Conservation (phyloP, 345 rosid genomes). For the Eucalyptus albens region DNA sequence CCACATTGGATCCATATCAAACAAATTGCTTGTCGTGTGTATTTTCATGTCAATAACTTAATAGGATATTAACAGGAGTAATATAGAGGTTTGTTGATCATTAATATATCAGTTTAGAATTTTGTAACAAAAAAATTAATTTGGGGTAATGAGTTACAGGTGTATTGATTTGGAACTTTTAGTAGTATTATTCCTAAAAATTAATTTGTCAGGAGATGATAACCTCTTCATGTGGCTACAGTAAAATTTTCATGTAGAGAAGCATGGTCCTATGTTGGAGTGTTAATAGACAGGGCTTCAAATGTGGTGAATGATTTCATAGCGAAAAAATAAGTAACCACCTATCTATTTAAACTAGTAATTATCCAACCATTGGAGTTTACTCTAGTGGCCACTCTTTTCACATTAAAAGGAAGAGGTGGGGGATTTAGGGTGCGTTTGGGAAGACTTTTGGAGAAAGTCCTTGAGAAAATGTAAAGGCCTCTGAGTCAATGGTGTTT, state of each 20-base stretch:
- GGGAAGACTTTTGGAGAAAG: too few species aligned
- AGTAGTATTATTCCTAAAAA: too few species aligned
- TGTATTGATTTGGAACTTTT: too few species aligned
- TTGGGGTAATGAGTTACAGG: too few species aligned
- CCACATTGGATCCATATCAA: neutral
- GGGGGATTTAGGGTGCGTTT: too few species aligned
- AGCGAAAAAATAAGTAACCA: neutral
- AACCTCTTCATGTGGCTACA: neutral
- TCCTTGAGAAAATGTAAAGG: too few species aligned
- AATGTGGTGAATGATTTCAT: neutral
- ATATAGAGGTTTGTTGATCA: neutral
- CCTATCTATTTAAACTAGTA: neutral
- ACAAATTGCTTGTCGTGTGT: neutral
- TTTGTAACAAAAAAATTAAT: neutral
- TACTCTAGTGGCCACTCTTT: too few species aligned
- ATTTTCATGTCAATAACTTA: neutral
- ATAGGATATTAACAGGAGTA: neutral
- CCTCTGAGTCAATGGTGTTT: too few species aligned
- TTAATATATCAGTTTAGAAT: neutral
- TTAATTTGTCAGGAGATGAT: neutral
- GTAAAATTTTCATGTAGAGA: neutral
- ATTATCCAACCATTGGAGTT: fast-evolving
- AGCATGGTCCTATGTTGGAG: neutral
- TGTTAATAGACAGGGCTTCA: neutral
- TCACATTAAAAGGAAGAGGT: fast-evolving